Percentiles rank a stretch among this genome's conserved stretches.
Conservation (phyloP, 257 asterid genomes). For the Prunella vulgaris region DNA sequence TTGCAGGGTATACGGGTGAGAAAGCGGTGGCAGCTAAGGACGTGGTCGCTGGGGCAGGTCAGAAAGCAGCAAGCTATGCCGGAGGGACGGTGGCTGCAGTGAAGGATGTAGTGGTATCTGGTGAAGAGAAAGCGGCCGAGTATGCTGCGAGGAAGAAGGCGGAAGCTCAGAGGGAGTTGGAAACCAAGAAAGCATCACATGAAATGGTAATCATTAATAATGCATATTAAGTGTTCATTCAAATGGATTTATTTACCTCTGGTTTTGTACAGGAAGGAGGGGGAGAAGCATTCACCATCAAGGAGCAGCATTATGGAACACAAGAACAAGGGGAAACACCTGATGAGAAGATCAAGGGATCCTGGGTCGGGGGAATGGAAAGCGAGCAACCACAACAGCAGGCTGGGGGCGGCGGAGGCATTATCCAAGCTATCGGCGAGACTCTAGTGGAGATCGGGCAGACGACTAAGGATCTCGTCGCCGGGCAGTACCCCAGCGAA, state of each 20-base stretch:
- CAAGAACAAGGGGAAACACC: constrained; percentile 15
- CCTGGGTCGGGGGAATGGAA: constrained; percentile 1
- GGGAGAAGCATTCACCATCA: background rate
- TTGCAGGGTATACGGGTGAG: constrained; percentile 50
- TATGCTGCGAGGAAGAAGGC: constrained; percentile 64
- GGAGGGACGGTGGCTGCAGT: constrained; percentile 55
- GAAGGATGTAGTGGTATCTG: constrained; percentile 49
- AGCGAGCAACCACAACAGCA: background rate
- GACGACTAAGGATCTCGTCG: constrained; percentile 56
- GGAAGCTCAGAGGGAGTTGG: constrained; percentile 43
- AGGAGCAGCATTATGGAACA: background rate
- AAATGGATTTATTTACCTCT: background rate
- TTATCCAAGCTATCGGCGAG: constrained; percentile 75
- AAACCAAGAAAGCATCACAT: constrained; percentile 26
- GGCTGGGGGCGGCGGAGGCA: constrained; percentile 34
- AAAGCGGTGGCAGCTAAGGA: constrained; percentile 47
- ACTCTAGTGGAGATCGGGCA: constrained; percentile 81
- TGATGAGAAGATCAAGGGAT: background rate
- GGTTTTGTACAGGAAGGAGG: constrained; percentile 25
- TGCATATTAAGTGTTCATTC: background rate
- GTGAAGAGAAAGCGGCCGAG: constrained; percentile 60
- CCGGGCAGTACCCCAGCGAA: constrained; percentile 31
- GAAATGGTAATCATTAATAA: constrained; percentile 21
- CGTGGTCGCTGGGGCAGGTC: constrained; percentile 60
- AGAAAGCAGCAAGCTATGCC: constrained; percentile 33